These are phyloP conservation scores for Penicillium sp. DNA, from an alignment of 2,329 filamentous ascomycete genomes.

Conservation along the genomic window DNA sequence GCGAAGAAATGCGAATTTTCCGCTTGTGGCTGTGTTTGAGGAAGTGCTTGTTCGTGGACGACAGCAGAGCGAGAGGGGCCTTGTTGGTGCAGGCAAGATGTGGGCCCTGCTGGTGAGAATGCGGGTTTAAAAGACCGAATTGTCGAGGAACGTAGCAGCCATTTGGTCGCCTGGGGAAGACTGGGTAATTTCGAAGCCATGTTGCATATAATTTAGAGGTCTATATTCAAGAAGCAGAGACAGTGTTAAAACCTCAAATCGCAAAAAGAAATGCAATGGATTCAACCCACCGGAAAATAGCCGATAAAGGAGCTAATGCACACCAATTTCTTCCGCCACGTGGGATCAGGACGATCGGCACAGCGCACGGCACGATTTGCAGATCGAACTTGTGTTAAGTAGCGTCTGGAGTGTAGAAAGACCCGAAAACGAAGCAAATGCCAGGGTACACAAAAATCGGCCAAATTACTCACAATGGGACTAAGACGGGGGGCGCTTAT, in stretches of 20 bases:
- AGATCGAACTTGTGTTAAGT: not conserved
- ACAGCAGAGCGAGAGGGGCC: conserved; percentile 30
- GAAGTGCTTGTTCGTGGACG: conserved; percentile 30
- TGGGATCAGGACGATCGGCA: conserved; percentile 6
- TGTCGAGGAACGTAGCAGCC: conserved; percentile 20
- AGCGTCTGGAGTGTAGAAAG: not conserved
- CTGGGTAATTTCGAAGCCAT: conserved; percentile 14
- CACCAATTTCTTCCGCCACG: conserved; percentile 16
- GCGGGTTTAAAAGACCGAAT: not conserved
- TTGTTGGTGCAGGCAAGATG: conserved; percentile 27
- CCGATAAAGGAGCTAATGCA: conserved; percentile 14
- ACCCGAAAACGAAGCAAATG: not conserved
- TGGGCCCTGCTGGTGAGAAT: conserved; percentile 8
- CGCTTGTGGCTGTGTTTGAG: conserved; percentile 18
- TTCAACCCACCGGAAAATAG: conserved; percentile 2
- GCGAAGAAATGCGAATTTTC: conserved; percentile 15
- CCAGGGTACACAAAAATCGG: not conserved
- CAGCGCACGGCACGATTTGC: not conserved
- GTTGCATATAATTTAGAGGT: not conserved
- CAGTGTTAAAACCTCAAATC: not conserved
- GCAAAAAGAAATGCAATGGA: too few relatives aligned
- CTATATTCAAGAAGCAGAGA: not conserved
- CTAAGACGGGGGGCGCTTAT: not conserved
- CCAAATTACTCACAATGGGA: not conserved
- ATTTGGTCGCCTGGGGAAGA: conserved; percentile 15